Evolutionary conservation across 2,329 filamentous ascomycete species (phyloP).

Genomic region (Nothomitra cinnamomea): DNA sequence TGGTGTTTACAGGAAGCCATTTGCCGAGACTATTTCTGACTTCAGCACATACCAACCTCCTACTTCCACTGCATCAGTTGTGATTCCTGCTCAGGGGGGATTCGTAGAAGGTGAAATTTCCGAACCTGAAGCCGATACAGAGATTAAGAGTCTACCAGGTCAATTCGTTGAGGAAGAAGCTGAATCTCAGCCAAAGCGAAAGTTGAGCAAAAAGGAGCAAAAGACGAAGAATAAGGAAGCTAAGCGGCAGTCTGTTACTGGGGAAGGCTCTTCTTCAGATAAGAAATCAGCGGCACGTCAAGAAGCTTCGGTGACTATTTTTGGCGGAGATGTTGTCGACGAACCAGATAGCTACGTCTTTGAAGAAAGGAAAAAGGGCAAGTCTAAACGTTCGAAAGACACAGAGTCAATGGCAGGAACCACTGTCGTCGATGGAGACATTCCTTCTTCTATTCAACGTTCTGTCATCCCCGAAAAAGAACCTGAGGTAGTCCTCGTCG

Average conservation of each 20-base stretch:
- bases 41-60: neutral
- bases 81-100: neutral
- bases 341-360: neutral
- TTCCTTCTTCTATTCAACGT: too few relatives aligned
- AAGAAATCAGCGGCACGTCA: neutral
- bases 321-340: neutral
- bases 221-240: slow-evolving; percentile 30
- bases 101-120: neutral
- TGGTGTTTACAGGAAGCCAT: slow-evolving; percentile 25
- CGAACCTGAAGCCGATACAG: neutral
- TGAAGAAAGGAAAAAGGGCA: neutral
- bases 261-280: neutral
- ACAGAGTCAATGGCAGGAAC: too few relatives aligned
- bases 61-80: too few relatives aligned
- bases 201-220: slow-evolving; percentile 32
- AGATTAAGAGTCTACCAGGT: neutral
- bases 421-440: too few relatives aligned
- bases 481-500: too few relatives aligned
- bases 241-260: slow-evolving; percentile 13
- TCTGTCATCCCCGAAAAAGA: too few relatives aligned
- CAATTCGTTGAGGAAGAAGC: slow-evolving; percentile 13
- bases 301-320: neutral
- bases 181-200: slow-evolving; percentile 15
- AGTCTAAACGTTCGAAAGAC: neutral
- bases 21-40: slow-evolving; percentile 23